Evolutionary conservation across 441 rosid genomes (phyloP), one percentile per base, ranked within the genome.

Genomic region (Manihot esculenta): DNA sequence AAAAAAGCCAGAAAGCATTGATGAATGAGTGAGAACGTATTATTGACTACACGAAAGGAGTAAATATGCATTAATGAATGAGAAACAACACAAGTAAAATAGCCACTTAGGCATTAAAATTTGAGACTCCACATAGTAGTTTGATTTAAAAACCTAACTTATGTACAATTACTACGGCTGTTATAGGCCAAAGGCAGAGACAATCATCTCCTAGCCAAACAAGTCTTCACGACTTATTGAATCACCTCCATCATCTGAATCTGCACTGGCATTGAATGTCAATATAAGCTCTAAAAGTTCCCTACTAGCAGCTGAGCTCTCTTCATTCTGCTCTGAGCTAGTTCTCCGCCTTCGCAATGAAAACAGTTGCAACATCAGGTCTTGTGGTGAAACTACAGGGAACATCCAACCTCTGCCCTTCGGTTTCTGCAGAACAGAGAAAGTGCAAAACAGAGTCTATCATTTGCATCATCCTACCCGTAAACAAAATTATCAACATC

Each of bases 331-430:
- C 27, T 84, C 90, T 14, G 77, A 78, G 72, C 78, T 77, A 9
- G 77, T 72, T 44, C 84, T 77, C 57, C 59, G 73, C 77, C 84
- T 76, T 70, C 70, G 89, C 67, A 86, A 67, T 12, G 90, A 84
- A 75, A 89, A 85, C 59, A 92, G 76, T 56, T 84, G 95, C 73
- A 84, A 41, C 87, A 94, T 74, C 74, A 92, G 78, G 67, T 87
- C 91, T 54, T 81, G 77, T 0, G 93, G 87, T 27, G 92, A 79
- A 61, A 87, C 77, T 56, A 81, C 11, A 21, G 48, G 71, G 80
- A 78, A 72, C 87, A 82, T 82, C 92, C 95, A 85, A 61, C 85
- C 78, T 72, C 86, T 79, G 45, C 88, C 77, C 82, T 50, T 85
- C 6, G 84, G 86, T 77, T 84, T 86, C 35, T 77, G 80, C 96